These are phyloP conservation scores for Penicillium frequentans DNA, from an alignment of 2,329 filamentous ascomycete genomes.

Conservation along the genomic window DNA sequence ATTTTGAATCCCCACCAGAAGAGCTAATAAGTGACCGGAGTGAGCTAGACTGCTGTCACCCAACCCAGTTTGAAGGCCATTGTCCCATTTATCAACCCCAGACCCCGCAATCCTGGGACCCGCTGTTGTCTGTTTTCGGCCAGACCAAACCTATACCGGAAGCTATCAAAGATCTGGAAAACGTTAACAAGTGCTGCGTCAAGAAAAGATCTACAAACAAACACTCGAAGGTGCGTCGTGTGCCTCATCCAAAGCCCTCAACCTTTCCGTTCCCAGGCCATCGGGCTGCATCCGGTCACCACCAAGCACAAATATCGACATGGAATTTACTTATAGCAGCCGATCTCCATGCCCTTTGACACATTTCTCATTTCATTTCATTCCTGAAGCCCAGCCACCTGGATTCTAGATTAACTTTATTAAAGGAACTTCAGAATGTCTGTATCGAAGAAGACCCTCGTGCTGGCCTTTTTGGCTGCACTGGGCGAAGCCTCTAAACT, in stretches of 20 bases:
- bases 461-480: conserved; percentile 26
- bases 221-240: conserved; percentile 9
- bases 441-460: conserved; percentile 25
- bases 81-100: conserved; percentile 17
- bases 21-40: neutral
- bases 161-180: neutral
- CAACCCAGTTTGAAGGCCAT: conserved; percentile 8
- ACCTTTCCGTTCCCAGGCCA: conserved; percentile 13
- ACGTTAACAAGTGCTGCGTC: neutral
- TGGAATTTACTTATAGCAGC: conserved; percentile 32
- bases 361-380: conserved; percentile 18
- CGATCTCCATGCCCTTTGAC: conserved; percentile 28
- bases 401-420: conserved; percentile 30
- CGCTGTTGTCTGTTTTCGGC: conserved; percentile 19
- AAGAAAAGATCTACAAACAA: conserved; percentile 10
- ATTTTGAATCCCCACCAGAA: neutral
- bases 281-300: conserved; percentile 19
- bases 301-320: conserved; percentile 9
- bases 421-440: conserved; percentile 23
- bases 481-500: conserved; percentile 18
- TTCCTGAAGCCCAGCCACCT: conserved; percentile 24
- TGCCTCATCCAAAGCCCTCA: neutral
- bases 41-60: conserved; percentile 4
- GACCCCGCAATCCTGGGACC: conserved; percentile 8
- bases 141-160: conserved; percentile 7